Percentiles rank a stretch among this genome's conserved stretches.
Conservation (phyloP, 306 rosid genomes). For the Senna siamea region DNA sequence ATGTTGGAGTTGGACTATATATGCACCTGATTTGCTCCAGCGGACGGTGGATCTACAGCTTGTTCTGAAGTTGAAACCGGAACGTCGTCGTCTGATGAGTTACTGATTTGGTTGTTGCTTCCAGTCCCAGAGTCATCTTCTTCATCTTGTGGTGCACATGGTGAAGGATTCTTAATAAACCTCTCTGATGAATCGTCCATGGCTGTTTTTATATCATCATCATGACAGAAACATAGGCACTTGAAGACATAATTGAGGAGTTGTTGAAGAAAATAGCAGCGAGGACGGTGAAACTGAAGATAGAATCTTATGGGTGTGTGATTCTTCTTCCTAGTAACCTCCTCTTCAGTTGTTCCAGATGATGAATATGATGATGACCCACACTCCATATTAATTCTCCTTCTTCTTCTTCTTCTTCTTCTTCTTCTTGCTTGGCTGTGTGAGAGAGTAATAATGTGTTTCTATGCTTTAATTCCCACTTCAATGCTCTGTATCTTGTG, state of each 20-base stretch:
- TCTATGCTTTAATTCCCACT: not conserved
- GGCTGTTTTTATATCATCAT: too few relatives aligned
- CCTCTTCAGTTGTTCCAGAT: not conserved
- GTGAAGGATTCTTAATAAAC: too few relatives aligned
- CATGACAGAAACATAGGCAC: constrained; percentile 47
- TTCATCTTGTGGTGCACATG: too few relatives aligned
- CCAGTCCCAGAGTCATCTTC: too few relatives aligned
- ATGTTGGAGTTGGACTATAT: not conserved
- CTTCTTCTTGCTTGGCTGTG: not conserved
- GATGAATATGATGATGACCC: too few relatives aligned
- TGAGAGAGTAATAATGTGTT: too few relatives aligned
- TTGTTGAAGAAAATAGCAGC: constrained; percentile 36
- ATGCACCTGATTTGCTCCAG: not conserved
- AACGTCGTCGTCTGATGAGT: not conserved
- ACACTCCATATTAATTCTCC: not conserved
- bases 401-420: constrained; percentile 2
- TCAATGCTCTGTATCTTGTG: not conserved
- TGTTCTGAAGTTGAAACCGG: constrained; percentile 2
- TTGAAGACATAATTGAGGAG: constrained; percentile 34
- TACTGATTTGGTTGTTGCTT: too few relatives aligned
- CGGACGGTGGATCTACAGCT: constrained; percentile 28
- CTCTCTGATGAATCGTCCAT: too few relatives aligned
- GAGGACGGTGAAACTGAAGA: constrained; percentile 27
- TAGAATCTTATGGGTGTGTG: not conserved
- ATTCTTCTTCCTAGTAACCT: not conserved